Base-by-base conservation (phyloP, 768 basidiomycete genomes). In the Lactifluus pinguis region DNA sequence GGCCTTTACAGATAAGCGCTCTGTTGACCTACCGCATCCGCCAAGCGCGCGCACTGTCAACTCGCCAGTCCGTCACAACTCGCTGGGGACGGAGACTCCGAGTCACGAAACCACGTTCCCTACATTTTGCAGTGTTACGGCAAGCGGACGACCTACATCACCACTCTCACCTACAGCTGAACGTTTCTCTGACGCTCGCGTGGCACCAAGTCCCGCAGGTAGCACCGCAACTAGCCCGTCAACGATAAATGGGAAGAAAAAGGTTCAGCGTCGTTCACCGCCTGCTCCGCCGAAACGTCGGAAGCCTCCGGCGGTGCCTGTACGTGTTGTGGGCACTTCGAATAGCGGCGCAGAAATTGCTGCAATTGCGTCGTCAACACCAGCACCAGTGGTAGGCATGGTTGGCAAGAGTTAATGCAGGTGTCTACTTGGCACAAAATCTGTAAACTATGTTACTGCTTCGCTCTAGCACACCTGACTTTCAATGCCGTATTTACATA, bases 241-340 rank as follows among this genome's bases (percentile, higher is more conserved):
- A 19, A 47, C 57, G 19, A 21, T 51, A 49, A 29, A 47, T 17
- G 49, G 53, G 49, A 49, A 42, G 30, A 55, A 52, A 34, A 55
- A 56, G 39, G 41, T 45, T n/a, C 53, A 65, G n/a, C 64, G 70
- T 29, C 60, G 83, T 57, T 74, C 79, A 4, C 79, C 87, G 2
- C 84, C 87, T 0, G 83, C 88, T n/a, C 79, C 83, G 10, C 79
- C 79, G 3, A 83, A 83, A 68, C 77, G 87, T 49, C 74, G 88
- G 68, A 87, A 86, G 66, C 83, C 88, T 1, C 88, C 89, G 38
- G 84, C 87, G 15, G 76, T 85, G 49, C 86, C 89, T 10, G 72
- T 53, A 11, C 65, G 78, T 1, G 57, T 65, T 3, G 55, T 65
- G 14, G 76, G 74, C 34, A 75, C 70, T 52, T 78, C 77, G 0